Conservation (phyloP, 345 rosid species). For the Acer campestre region DNA sequence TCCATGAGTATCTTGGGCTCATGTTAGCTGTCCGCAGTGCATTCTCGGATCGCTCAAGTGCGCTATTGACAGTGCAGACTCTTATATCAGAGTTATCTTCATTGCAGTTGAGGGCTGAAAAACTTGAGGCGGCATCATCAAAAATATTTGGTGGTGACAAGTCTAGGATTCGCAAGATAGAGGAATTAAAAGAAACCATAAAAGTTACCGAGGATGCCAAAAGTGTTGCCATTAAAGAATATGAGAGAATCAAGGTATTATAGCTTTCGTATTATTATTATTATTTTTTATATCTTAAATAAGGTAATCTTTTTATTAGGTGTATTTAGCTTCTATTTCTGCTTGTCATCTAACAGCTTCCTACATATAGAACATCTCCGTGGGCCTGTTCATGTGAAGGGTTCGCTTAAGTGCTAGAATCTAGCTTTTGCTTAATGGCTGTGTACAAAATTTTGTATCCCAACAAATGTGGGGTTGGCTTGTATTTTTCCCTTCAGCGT, state of each 20-base stretch:
- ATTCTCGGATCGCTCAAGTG: constrained; percentile 84
- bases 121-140: constrained; percentile 91
- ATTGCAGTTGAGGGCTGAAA: constrained; percentile 71
- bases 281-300: background rate
- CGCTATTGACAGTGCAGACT: constrained; percentile 89
- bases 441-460: background rate
- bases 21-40: constrained; percentile 91
- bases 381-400: background rate
- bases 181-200: constrained; percentile 86
- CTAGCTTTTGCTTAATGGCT: background rate
- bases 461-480: background rate
- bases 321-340: background rate
- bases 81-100: constrained; percentile 81
- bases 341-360: background rate
- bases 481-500: background rate
- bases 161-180: constrained; percentile 82
- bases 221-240: constrained; percentile 78
- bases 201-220: constrained; percentile 85
- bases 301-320: background rate
- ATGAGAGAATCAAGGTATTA: constrained; percentile 85
- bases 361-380: background rate
- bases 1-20: constrained; percentile 89
- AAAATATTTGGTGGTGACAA: constrained; percentile 98
- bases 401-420: constrained; percentile 2
- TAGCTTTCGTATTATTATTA: constrained; percentile 5